Base-by-base conservation (phyloP, 2,329 filamentous ascomycete species). In the Colletotrichum sublineola region DNA sequence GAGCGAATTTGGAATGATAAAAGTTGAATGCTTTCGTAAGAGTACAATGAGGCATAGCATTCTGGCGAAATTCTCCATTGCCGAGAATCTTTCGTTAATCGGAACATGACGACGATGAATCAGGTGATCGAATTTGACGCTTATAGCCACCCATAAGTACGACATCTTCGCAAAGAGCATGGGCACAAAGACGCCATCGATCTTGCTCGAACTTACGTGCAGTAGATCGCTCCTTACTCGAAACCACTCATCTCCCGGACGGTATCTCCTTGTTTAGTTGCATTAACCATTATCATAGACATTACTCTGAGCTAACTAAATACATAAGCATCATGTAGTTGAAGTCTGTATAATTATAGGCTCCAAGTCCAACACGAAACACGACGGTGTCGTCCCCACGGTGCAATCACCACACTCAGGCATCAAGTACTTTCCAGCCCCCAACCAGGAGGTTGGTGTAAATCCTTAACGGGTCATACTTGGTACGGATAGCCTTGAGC, bases 381-480 rank as follows among this genome's bases (percentile, higher is more conserved):
- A 36, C 8, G 9, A 20, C 12, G 12, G 8, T 56, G 8, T 12
- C 29, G 5, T 38, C 14, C 9, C 18, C 20, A n/a, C 44, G 8
- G 44, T 9, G 20, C 12, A 20, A 48, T 48, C 18, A 5, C 31
- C 57, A 46, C 29, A n/a, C 14, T 71, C 63, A 71, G 5, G 63
- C 56, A 5, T 71, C 56, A 9, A 67, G 38, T 7, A 69, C 63
- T 64, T 74, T 75, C 73, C 73, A 74, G 1, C 73, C 74, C 0
- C 70, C 74, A 0, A 55, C 24, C 20, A 74, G 29, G 5, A 73
- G 74, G 29, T 75, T 65, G 20, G 67, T 57, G 29, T 56, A 67
- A 18, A 71, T 48, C 38, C 56, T 42, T 3, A 67, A 31, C 24
- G 74, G 74, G 48, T 75, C 74, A 33, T 74, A 75, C 61, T 66